Base-by-base conservation (phyloP, 2,329 filamentous ascomycete species). In the Helicocarpus griseus region DNA sequence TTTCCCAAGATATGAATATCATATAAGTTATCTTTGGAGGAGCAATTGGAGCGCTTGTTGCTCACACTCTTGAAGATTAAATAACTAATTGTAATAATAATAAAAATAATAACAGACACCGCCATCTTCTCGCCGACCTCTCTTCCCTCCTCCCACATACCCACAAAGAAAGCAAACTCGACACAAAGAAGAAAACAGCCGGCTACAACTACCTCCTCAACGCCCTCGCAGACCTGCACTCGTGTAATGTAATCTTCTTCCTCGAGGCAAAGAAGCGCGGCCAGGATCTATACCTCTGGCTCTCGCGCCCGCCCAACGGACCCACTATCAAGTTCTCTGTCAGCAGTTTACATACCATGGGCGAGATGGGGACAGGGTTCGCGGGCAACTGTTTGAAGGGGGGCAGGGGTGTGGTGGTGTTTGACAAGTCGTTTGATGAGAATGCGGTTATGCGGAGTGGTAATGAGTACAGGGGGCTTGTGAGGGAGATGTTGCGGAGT, bases 311-410 rank as follows among this genome's bases (percentile, higher is more conserved):
- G 1, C 93, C 91, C 5, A 95, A 90, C 61, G 86, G 86, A 0
- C 86, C 85, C 28, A 85, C 82, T 1, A 73, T 85, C 56, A 85
- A 85, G 50, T 70, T 73, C 57, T 67, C 66, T 48, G 63, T 67
- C 29, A 66, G 64, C 59, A 87, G 71, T 66, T 79, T 96, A 64
- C 90, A 96, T 73, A 96, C 91, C 8, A 95, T 94, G 88, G 89
- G 91, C 64, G 93, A 98, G 69, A 77, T 98, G 33, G 88, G 95
- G 65, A 63, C 67, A 19, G 68, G 68, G 3, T 97, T 98, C 69
- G 90, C 89, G 14, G 93, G 93, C 50, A 98, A 98, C 75, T 96
- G 90, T 67, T 75, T 97, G 55, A 96, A 95, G 72, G 93, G 93
- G 53, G 93, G 88, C 26, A 78, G 93, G 33, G 91, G 93, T 1